Percentiles rank a stretch among this genome's conserved stretches.
Conservation (phyloP, 2,329 filamentous ascomycete genomes). For the Cryphonectria parasitica region DNA sequence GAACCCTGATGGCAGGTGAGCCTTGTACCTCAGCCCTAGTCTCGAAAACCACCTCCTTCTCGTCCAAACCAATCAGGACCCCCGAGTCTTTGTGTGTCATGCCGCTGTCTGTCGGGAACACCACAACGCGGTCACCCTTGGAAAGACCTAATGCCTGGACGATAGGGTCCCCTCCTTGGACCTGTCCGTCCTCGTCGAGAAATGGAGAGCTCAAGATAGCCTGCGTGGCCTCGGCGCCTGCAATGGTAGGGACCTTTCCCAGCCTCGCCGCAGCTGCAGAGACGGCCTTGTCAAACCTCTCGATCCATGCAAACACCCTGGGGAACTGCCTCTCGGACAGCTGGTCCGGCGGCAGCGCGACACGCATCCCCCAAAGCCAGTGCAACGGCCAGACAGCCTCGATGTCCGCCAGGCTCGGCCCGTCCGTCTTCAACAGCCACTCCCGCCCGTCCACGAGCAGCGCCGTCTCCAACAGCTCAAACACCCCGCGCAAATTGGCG, state of each 20-base stretch:
- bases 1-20: constrained; percentile 50
- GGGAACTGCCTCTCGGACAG: constrained; percentile 61
- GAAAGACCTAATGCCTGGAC: constrained; percentile 51
- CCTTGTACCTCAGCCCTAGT: constrained; percentile 45
- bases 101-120: constrained; percentile 68
- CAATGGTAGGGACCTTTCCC: constrained; percentile 46
- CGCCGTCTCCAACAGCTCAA: constrained; percentile 63
- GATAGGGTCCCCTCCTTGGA: constrained; percentile 55
- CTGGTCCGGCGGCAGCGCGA: constrained; percentile 55
- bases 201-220: constrained; percentile 51
- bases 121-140: constrained; percentile 57
- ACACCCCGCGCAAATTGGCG: constrained; percentile 55
- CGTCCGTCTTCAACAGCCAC: constrained; percentile 62
- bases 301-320: constrained; percentile 65
- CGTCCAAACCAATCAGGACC: constrained; percentile 54
- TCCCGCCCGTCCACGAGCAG: constrained; percentile 67
- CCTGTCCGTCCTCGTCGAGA: constrained; percentile 46
- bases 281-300: constrained; percentile 59
- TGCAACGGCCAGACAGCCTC: constrained; percentile 71
- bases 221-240: constrained; percentile 57
- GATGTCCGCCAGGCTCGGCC: constrained; percentile 66
- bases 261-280: constrained; percentile 44
- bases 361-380: constrained; percentile 63
- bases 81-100: constrained; percentile 62
- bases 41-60: constrained; percentile 62